phyloP scores from a whole-genome alignment of 2,329 filamentous ascomycete species.

The Ophiocordyceps camponoti-leonardi region DNA sequence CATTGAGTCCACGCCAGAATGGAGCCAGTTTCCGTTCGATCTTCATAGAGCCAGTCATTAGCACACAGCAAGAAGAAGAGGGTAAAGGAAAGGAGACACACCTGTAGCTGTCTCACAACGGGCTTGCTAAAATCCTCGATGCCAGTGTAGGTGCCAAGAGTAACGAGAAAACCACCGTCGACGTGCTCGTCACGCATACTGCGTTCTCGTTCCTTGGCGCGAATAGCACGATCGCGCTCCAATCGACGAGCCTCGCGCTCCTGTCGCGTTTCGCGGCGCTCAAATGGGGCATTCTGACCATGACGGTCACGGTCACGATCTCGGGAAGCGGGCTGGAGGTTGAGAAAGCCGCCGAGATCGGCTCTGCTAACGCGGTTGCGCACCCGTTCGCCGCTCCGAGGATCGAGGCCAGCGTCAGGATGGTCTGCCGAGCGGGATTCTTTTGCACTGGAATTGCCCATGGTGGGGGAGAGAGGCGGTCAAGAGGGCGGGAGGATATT shows the following conservation, averaged over 20 bases:
- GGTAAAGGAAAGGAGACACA: slow-evolving; percentile 21
- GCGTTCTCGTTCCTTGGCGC: slow-evolving; percentile 71
- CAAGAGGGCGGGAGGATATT: background rate
- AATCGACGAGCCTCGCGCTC: slow-evolving; percentile 76
- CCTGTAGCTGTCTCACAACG: slow-evolving; percentile 78
- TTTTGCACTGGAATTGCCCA: slow-evolving; percentile 23
- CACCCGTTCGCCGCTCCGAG: slow-evolving; percentile 8
- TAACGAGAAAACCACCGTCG: slow-evolving; percentile 88
- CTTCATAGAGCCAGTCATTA: slow-evolving; percentile 27
- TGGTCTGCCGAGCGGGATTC: slow-evolving; percentile 16
- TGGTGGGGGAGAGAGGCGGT: slow-evolving; percentile 4
- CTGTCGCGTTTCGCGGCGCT: slow-evolving; percentile 72
- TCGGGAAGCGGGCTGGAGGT: slow-evolving; percentile 20
- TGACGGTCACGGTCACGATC: slow-evolving; percentile 21
- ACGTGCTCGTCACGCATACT: slow-evolving; percentile 86
- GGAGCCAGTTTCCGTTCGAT: slow-evolving; percentile 85
- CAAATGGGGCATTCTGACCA: slow-evolving; percentile 27
- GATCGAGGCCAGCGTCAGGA: slow-evolving; percentile 7
- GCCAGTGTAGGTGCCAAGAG: slow-evolving; percentile 82
- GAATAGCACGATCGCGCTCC: slow-evolving; percentile 60
- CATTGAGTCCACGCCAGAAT: slow-evolving; percentile 87
- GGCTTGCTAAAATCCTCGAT: slow-evolving; percentile 85
- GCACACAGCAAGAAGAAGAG: background rate
- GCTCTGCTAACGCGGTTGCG: slow-evolving; percentile 19
- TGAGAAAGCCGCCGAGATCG: slow-evolving; percentile 28